These are phyloP conservation scores for Pilasporangium apinafurcum DNA, from an alignment of 352 stramenopile species.

Conservation along the genomic window DNA sequence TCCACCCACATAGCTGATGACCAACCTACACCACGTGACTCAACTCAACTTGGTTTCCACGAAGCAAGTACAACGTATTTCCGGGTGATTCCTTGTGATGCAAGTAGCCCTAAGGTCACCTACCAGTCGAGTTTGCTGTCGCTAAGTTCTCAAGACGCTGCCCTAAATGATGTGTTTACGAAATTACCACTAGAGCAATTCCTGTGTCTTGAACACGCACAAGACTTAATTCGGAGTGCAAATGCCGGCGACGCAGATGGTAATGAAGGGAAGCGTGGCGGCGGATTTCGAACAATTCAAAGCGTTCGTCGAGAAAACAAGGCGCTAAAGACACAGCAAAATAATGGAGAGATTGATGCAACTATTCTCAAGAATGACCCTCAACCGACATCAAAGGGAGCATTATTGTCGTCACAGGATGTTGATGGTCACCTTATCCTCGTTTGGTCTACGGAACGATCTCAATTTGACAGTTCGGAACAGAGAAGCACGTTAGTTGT, in stretches of 20 bases:
- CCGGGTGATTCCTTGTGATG: constrained; percentile 31
- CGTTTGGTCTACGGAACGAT: constrained; percentile 48
- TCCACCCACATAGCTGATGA: neutral
- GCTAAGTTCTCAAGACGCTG: constrained; percentile 8
- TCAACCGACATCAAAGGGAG: constrained; percentile 55
- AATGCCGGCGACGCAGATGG: constrained; percentile 7
- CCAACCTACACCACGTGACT: constrained; percentile 14
- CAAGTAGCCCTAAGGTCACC: neutral
- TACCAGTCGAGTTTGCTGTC: constrained; percentile 13
- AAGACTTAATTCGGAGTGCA: constrained; percentile 25
- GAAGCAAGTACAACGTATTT: constrained; percentile 81
- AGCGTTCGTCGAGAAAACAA: constrained; percentile 85
- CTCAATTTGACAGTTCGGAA: too few relatives aligned
- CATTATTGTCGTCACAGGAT: constrained; percentile 39
- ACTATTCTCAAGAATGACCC: constrained; percentile 12
- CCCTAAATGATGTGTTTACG: constrained; percentile 5
- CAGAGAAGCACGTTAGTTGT: too few relatives aligned
- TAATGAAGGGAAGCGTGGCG: constrained; percentile 27
- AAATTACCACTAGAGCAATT: constrained; percentile 60
- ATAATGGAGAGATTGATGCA: neutral
- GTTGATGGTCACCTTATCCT: constrained; percentile 62
- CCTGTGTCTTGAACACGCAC: constrained; percentile 68
- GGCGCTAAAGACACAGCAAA: constrained; percentile 30
- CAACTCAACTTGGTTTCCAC: constrained; percentile 41
- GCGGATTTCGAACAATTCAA: constrained; percentile 79